Percentiles rank a stretch among this genome's conserved stretches.
These are phyloP conservation scores for Rubroshorea leprosula DNA, from an alignment of 345 rosid genomes.

Conservation along the genomic window DNA sequence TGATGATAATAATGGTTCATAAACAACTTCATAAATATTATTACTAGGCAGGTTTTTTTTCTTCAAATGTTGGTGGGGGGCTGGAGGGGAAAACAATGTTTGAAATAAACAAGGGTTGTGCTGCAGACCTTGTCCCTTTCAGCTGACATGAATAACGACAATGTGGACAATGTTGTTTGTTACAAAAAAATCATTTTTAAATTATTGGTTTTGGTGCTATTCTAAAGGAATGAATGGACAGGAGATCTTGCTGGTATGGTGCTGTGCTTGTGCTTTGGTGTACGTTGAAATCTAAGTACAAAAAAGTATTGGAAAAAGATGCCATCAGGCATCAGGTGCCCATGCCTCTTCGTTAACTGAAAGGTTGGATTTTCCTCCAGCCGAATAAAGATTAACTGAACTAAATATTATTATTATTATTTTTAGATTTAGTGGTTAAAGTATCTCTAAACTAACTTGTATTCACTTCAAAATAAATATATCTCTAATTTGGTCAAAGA, in stretches of 20 bases:
- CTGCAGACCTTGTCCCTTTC: slow-evolving; percentile 11
- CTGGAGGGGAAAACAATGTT: not conserved
- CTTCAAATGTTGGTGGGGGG: not conserved
- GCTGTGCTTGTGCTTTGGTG: not conserved
- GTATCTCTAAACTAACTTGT: no score
- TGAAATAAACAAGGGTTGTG: slow-evolving; percentile 18
- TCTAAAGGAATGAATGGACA: not conserved
- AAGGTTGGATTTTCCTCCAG: no score
- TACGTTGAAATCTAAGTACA: not conserved
- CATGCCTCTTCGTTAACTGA: not conserved
- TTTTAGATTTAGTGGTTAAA: no score
- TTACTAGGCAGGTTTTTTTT: not conserved
- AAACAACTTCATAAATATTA: slow-evolving; percentile 3
- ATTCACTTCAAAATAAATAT: no score
- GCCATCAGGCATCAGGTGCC: not conserved
- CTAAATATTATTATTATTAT: no score
- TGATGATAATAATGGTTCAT: slow-evolving; percentile 10
- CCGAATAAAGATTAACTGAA: no score
- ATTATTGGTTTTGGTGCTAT: not conserved
- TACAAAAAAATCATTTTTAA: not conserved
- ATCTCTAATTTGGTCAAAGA: no score
- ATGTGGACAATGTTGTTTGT: slow-evolving; percentile 4
- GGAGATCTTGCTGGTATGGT: not conserved
- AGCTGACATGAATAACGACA: slow-evolving; percentile 14
- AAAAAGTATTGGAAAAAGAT: not conserved